A percentile compares a stretch with the other conserved stretches of the same genome.
phyloP scores from a whole-genome alignment of 768 basidiomycete species.

The Calocybe gangraenosa region DNA sequence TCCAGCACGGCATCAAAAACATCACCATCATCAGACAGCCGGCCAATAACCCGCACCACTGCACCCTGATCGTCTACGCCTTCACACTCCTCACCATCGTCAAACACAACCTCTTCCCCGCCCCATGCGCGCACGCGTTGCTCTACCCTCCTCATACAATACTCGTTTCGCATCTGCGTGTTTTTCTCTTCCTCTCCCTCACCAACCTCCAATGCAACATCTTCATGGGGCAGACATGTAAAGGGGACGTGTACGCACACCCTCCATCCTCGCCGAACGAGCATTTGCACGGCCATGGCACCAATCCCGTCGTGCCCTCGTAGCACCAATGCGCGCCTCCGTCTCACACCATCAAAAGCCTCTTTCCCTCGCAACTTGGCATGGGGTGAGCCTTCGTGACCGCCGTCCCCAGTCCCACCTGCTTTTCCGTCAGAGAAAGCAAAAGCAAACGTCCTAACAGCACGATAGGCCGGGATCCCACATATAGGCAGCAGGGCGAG shows the following conservation, averaged over 20 bases:
- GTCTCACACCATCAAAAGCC: slow-evolving; percentile 17
- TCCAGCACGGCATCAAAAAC: slow-evolving; percentile 81
- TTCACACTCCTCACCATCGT: slow-evolving; percentile 38
- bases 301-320: slow-evolving; percentile 73
- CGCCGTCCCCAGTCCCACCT: slow-evolving; percentile 6
- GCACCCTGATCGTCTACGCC: slow-evolving; percentile 40
- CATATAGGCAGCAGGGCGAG: slow-evolving; percentile 77
- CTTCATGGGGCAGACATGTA: slow-evolving; percentile 14
- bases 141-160: slow-evolving; percentile 43
- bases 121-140: slow-evolving; percentile 63
- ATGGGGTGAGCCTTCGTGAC: background rate
- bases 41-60: slow-evolving; percentile 47
- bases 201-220: background rate
- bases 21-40: slow-evolving; percentile 48
- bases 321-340: slow-evolving; percentile 52
- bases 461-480: slow-evolving; percentile 80
- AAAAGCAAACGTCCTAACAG: slow-evolving; percentile 62
- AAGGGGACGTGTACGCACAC: slow-evolving; percentile 66
- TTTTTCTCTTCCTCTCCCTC: slow-evolving; percentile 1
- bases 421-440: slow-evolving; percentile 27
- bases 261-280: slow-evolving; percentile 63
- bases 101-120: slow-evolving; percentile 75
- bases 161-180: slow-evolving; percentile 35
- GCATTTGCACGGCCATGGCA: slow-evolving; percentile 75
- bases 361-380: slow-evolving; percentile 4